Evolutionary conservation across 176 grass and related monocot genomes (phyloP), one percentile per base, ranked within the genome.

Genomic region (Thinopyrum elongatum): DNA sequence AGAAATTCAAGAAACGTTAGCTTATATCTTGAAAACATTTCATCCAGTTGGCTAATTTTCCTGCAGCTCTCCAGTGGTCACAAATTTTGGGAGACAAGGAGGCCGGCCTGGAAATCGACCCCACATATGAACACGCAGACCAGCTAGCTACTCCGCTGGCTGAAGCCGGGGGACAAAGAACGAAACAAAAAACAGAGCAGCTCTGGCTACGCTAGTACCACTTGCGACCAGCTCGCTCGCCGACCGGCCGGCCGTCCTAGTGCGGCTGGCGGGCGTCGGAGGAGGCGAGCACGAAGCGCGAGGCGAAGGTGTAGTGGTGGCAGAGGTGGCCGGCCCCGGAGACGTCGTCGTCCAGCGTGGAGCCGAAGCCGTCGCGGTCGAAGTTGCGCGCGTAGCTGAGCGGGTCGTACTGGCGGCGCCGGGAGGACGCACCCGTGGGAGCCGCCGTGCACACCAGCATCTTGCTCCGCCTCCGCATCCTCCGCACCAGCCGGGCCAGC

Each of bases 331-430:
- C 34, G 27, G 87, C 86, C 19, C 46, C 84, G 55, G 22, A 65
- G 65, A n/a, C 70, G 29, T 75, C 92, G 12, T 82, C 88, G 65
- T 91, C 85, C 3, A 92, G 61, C 27, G 74, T 83, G 3, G 92
- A 62, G 25, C 89, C 93, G 57, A 93, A 81, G 21, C 90, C 90
- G 33, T 66, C 79, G 64, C 77, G n/a, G 66, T 98, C 95, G 74
- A 98, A 98, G 90, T 98, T 98, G 79, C 89, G 84, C 47, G 95
- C 88, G 44, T 98, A 98, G 86, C 95, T 98, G 28, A 94, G 87
- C 53, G 93, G 89, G 44, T 98, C 95, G 64, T 98, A 98, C 78
- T 94, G 91, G 69, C 84, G 89, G 78, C 89, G 90, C 27, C 80
- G 27, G n/a, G 66, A 88, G 8, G 89, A 22, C 53, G 19, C 19